A percentile compares a stretch with the other conserved stretches of the same genome.
These are phyloP conservation scores for Aquilaria sinensis DNA, from an alignment of 345 rosid species.

Conservation along the genomic window DNA sequence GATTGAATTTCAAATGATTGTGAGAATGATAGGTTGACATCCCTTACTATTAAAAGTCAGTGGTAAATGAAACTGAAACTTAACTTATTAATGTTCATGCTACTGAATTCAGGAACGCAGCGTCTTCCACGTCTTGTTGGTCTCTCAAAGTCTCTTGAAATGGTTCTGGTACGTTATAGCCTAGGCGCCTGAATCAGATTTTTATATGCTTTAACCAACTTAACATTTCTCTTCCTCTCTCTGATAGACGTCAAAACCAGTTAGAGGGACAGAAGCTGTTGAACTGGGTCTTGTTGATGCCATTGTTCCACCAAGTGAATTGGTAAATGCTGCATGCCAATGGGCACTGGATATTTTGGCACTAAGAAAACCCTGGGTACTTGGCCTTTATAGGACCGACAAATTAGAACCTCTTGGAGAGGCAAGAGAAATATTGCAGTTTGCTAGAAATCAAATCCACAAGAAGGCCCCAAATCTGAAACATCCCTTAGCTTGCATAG, in stretches of 20 bases:
- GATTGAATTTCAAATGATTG: too few species aligned
- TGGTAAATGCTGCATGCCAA: slow-evolving; percentile 56
- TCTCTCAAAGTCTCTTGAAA: slow-evolving; percentile 74
- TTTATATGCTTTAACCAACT: not conserved
- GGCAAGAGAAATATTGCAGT: slow-evolving; percentile 72
- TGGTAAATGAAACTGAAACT: not conserved
- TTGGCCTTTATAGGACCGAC: slow-evolving; percentile 60
- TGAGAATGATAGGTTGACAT: too few species aligned
- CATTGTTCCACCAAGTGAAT: slow-evolving; percentile 50
- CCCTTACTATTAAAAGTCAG: slow-evolving; percentile 3
- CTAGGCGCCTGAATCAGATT: slow-evolving; percentile 8
- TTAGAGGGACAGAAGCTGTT: slow-evolving; percentile 60
- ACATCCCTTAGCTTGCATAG: slow-evolving; percentile 76
- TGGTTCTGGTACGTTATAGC: slow-evolving; percentile 66
- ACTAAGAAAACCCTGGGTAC: slow-evolving; percentile 67
- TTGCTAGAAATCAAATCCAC: slow-evolving; percentile 60
- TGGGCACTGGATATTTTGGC: slow-evolving; percentile 80
- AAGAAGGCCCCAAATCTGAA: slow-evolving; percentile 67
- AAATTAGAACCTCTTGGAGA: slow-evolving; percentile 77
- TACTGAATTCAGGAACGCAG: slow-evolving; percentile 64
- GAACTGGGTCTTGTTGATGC: slow-evolving; percentile 69
- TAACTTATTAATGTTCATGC: not conserved
- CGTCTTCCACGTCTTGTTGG: slow-evolving; percentile 98
- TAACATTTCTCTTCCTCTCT: slow-evolving; percentile 1
- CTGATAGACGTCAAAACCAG: slow-evolving; percentile 62